Conservation (phyloP, 1,284 basidiomycete genomes). For the Phylloporus sp. region DNA sequence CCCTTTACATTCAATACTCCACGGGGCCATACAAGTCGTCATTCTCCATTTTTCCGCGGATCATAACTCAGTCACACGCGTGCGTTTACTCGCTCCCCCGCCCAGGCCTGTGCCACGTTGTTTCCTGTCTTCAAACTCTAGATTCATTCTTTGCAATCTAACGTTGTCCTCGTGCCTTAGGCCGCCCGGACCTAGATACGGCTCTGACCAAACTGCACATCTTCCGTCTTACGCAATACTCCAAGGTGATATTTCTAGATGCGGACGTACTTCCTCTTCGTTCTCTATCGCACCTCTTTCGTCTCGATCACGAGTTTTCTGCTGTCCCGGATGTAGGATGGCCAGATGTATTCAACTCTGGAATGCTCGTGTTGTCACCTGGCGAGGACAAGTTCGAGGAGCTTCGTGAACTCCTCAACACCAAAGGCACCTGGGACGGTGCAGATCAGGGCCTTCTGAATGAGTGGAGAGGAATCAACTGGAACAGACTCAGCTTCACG, state of each 20-base stretch:
- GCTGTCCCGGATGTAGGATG: conserved; percentile 96
- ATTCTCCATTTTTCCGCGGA: conserved; percentile 1
- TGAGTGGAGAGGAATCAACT: conserved; percentile 87
- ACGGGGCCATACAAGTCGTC: neutral
- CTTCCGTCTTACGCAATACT: conserved; percentile 88
- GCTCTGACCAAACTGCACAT: conserved; percentile 96
- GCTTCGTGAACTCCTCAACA: conserved; percentile 68
- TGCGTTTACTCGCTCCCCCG: conserved; percentile 5
- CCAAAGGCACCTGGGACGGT: conserved; percentile 93
- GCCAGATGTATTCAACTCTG: conserved; percentile 99
- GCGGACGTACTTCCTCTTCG: conserved; percentile 93
- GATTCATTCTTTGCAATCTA: conserved; percentile 18
- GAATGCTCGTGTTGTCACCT: conserved; percentile 88
- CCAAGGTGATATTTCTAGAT: conserved; percentile 93
- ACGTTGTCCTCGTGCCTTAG: conserved; percentile 46
- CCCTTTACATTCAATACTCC: conserved; percentile 3
- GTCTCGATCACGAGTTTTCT: conserved; percentile 75
- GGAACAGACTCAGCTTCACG: conserved; percentile 92
- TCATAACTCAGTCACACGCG: conserved; percentile 13
- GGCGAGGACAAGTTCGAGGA: conserved; percentile 82
- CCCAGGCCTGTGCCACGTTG: conserved; percentile 24
- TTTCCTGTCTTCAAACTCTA: conserved; percentile 16
- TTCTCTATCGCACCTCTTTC: conserved; percentile 89
- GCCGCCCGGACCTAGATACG: conserved; percentile 89
- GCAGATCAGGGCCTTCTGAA: conserved; percentile 97